phyloP scores from a whole-genome alignment of 352 stramenopile species.

The Globisporangium cederbergense region DNA sequence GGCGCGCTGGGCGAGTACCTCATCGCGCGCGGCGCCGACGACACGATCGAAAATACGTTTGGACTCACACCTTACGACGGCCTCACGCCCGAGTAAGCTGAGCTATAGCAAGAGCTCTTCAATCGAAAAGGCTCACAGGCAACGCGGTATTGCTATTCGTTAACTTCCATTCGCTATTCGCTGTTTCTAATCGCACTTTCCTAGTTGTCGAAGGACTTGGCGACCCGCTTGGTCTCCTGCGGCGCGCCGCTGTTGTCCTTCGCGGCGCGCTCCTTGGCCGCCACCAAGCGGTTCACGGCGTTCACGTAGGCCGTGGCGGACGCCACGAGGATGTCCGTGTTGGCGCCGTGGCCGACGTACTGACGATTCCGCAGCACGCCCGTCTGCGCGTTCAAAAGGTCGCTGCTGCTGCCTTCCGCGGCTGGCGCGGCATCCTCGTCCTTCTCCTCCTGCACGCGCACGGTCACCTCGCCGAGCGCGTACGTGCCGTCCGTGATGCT shows the following conservation, averaged over 20 bases:
- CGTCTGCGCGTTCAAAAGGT: slow-evolving; percentile 87
- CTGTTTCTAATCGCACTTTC: not conserved
- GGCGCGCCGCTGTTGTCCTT: slow-evolving; percentile 12
- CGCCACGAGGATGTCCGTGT: slow-evolving; percentile 88
- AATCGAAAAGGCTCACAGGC: not conserved
- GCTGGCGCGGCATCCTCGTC: slow-evolving; percentile 26
- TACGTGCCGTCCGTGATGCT: slow-evolving; percentile 87
- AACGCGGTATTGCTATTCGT: not conserved
- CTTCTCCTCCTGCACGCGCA: slow-evolving; percentile 75
- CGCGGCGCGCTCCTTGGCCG: slow-evolving; percentile 47
- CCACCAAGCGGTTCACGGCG: slow-evolving; percentile 83
- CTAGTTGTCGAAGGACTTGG: slow-evolving; percentile 25
- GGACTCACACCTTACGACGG: slow-evolving; percentile 93
- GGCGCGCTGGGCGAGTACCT: slow-evolving; percentile 90
- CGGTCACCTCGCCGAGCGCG: slow-evolving; percentile 84
- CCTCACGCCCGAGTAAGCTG: slow-evolving; percentile 47
- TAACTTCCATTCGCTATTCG: not conserved
- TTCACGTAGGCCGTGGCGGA: slow-evolving; percentile 88
- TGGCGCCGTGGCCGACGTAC: slow-evolving; percentile 87
- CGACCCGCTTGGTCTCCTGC: slow-evolving; percentile 21
- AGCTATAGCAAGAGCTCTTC: not conserved
- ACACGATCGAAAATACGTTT: slow-evolving; percentile 92
- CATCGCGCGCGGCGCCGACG: slow-evolving; percentile 91
- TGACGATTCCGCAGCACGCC: slow-evolving; percentile 73
- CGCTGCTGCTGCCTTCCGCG: slow-evolving; percentile 35